Conservation (phyloP, 2,329 filamentous ascomycete species). For the Fusarium sp. region DNA sequence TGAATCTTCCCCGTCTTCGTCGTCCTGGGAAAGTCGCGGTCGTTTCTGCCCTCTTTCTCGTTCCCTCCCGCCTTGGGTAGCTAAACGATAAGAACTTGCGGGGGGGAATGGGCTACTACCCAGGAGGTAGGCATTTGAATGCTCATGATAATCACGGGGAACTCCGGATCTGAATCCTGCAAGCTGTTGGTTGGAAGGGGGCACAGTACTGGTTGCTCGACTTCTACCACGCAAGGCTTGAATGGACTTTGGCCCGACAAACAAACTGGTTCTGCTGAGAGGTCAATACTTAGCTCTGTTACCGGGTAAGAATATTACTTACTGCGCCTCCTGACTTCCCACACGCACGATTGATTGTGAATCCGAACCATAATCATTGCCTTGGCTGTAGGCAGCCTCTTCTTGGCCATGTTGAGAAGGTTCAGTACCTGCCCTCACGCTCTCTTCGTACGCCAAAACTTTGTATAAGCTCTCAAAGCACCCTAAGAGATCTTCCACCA, state of each 20-base stretch:
- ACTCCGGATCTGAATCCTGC: slow-evolving; percentile 12
- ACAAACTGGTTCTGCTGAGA: slow-evolving; percentile 32
- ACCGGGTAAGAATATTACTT: neutral
- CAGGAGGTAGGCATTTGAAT: slow-evolving; percentile 34
- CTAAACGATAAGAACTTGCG: slow-evolving; percentile 5
- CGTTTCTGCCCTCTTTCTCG: neutral
- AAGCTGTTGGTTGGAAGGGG: slow-evolving; percentile 38
- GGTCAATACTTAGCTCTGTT: neutral
- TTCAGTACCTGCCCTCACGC: neutral
- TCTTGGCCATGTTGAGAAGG: slow-evolving; percentile 3
- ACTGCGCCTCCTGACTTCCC: slow-evolving; percentile 24
- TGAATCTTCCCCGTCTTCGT: slow-evolving; percentile 37
- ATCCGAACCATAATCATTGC: slow-evolving; percentile 32
- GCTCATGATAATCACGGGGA: slow-evolving; percentile 35
- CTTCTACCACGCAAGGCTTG: slow-evolving; percentile 23
- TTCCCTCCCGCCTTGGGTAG: neutral
- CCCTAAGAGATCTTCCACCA: slow-evolving; percentile 28
- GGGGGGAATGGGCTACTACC: slow-evolving; percentile 14
- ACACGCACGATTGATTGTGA: slow-evolving; percentile 40
- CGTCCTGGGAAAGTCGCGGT: slow-evolving; percentile 6
- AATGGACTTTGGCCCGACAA: slow-evolving; percentile 29
- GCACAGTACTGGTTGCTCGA: neutral
- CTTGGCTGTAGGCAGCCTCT: slow-evolving; percentile 28
- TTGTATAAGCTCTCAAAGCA: slow-evolving; percentile 36
- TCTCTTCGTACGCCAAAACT: neutral